phyloP scores from a whole-genome alignment of 257 asterid species.

The Datura wrightii region DNA sequence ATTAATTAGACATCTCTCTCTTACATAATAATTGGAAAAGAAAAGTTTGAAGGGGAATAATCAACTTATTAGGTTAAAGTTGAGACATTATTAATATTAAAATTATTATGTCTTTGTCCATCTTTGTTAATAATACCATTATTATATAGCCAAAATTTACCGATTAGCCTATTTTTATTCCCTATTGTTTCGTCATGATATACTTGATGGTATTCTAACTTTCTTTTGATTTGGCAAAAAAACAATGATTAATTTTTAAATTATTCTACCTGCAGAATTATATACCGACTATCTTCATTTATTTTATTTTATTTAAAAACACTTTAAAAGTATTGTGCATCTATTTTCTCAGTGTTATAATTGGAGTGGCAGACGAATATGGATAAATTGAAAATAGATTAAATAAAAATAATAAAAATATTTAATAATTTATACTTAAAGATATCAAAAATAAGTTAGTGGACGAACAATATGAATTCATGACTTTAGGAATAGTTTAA shows the following conservation, averaged over 20 bases:
- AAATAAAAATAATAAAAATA: no score
- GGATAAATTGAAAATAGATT: no score
- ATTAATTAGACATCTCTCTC: background rate
- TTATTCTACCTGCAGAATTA: background rate
- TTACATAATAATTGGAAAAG: background rate
- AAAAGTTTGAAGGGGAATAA: conserved; percentile 7
- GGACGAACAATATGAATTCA: no score
- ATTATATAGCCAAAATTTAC: background rate
- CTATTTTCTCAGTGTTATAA: background rate
- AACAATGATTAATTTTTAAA: background rate
- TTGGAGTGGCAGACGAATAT: no score
- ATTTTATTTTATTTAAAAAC: background rate
- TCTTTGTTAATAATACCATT: background rate
- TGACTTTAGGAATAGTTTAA: no score
- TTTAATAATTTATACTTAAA: no score
- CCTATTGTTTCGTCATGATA: background rate
- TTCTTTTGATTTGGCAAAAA: background rate
- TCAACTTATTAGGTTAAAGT: conserved; percentile 18
- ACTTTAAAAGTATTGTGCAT: background rate
- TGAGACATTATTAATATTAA: background rate
- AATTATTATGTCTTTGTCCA: background rate
- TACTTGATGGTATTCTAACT: background rate
- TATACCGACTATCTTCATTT: background rate
- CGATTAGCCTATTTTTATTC: background rate
- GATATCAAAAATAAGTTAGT: no score